These are phyloP conservation scores for Trichoderma citrinoviride DNA, from an alignment of 2,329 filamentous ascomycete genomes.

Conservation along the genomic window DNA sequence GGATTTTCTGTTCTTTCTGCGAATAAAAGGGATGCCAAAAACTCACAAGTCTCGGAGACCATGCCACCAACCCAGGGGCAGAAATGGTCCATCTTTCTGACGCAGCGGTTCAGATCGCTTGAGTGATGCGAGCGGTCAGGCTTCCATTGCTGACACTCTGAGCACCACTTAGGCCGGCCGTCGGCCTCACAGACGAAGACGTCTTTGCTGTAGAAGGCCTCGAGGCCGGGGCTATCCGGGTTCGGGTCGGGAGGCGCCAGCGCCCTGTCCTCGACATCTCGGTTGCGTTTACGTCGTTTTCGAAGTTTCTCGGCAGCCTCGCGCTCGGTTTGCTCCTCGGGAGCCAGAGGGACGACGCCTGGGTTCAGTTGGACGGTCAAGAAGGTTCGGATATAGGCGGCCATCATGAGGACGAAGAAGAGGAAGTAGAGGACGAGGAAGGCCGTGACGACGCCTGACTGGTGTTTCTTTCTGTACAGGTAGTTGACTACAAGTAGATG, in stretches of 20 bases:
- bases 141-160: constrained; percentile 81
- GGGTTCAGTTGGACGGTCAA: constrained; percentile 66
- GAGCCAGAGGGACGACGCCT: constrained; percentile 64
- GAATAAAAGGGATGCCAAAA: background rate
- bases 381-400: constrained; percentile 69
- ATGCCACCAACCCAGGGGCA: constrained; percentile 97
- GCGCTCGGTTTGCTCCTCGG: constrained; percentile 34
- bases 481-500: constrained; percentile 57
- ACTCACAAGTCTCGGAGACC: constrained; percentile 72
- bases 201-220: constrained; percentile 77
- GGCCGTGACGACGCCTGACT: constrained; percentile 58
- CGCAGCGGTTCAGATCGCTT: constrained; percentile 75
- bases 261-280: constrained; percentile 31
- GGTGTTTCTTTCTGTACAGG: constrained; percentile 53
- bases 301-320: constrained; percentile 33
- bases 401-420: constrained; percentile 63
- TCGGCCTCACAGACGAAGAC: constrained; percentile 80
- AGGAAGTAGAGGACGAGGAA: constrained; percentile 72
- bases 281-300: constrained; percentile 26
- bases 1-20: background rate
- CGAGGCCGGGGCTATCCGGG: constrained; percentile 65
- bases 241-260: constrained; percentile 44
- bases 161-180: constrained; percentile 85
- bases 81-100: constrained; percentile 90
- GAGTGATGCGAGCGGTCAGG: constrained; percentile 86